Evolutionary conservation across 768 basidiomycete genomes (phyloP), one percentile per base, ranked within the genome.

Genomic region (Lepiota subincarnata): DNA sequence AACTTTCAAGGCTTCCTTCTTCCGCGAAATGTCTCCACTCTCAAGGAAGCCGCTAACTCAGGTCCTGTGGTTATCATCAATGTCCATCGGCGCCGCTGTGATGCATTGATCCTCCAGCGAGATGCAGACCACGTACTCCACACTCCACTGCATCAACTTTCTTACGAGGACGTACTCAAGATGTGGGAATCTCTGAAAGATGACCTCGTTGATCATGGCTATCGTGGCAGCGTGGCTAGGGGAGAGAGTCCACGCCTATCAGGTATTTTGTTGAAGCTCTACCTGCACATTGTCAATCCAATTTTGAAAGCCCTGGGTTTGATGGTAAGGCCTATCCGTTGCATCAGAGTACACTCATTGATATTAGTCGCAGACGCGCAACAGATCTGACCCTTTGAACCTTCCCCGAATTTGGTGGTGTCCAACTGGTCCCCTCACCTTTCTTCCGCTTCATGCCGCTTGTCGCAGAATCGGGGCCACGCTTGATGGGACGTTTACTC

Each of bases 31-130:
- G 45, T 53, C 4, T 24, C 48, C 6, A 39, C 55, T 10, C 24
- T 57, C 11, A 56, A 41, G 16, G 28, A 45, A n/a, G 39, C 60
- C 10, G 59, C 60, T 13, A 43, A 37, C 14, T 26, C 38, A 35
- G 61, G 64, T 16, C 40, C 52, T 34, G 53, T 67, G 20, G 59
- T 67, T 18, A 41, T 60, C 16, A 45, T 66, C 41, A 62, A 60
- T 48, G 45, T 61, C 5, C 39, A 60, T 38, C 34, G 38, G 5
- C 39, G 44, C 12, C 40, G 58, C n/a, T 67, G 66, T 42, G 60
- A 66, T 55, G 62, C 62, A 1, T 41, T 67, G 14, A 50, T 58
- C 12, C 58, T 66, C 6, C 13, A 12, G 13, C 20, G 47, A 36
- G 57, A 50, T 2, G 6, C 19, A n/a, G 26, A 54, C 22, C 13